Base-by-base conservation (phyloP, 1,139 yeast species). In the Geotrichum histeridarum region DNA sequence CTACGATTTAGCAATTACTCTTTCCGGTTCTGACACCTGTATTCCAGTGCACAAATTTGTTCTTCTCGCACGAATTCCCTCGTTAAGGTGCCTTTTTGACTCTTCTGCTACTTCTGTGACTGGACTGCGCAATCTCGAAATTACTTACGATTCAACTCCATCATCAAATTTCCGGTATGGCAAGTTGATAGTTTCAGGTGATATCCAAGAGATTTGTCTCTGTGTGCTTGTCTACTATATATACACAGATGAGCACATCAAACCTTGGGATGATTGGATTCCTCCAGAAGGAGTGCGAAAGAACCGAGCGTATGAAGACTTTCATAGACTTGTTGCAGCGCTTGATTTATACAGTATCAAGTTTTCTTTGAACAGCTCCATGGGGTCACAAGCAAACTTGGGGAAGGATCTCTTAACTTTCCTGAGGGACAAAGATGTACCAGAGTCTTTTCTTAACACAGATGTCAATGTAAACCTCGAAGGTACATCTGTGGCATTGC, bases 401-500 rank as follows among this genome's bases (percentile, higher is more conserved):
- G 59, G 61, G 8, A 36, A 38, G 27, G 65, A 62, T n/a, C 38
- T 36, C 63, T 32, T 47, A 55, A 15, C 46, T 43, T 9, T 53
- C 63, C 31, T 55, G 55, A 17, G 31, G 11, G 33, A 31, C 27
- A 33, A 38, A n/a, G 42, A 35, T 12, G 35, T 22, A 11, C 15
- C 18, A 14, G 32, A 41, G 4, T 8, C 14, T 15, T 56, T 53
- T 22, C 49, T 50, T 11, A 50, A 50, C 5, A 39, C 57, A 3
- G 77, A 74, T 55, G 67, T 73, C 6, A 57, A 57, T 0, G 63
- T 78, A 8, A 53, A 57, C 5, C 65, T 84, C 35, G 59, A 68
- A 1, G 83, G 81, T 60, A 81, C 77, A 5, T 67, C 66, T 12
- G 36, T 71, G 1, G 58, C 55, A 5, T 76, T 81, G 4, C 82